Percentiles rank a stretch among this genome's conserved stretches.
phyloP scores from a whole-genome alignment of 2,329 filamentous ascomycete species.

The Sclerotinia glacialis region DNA sequence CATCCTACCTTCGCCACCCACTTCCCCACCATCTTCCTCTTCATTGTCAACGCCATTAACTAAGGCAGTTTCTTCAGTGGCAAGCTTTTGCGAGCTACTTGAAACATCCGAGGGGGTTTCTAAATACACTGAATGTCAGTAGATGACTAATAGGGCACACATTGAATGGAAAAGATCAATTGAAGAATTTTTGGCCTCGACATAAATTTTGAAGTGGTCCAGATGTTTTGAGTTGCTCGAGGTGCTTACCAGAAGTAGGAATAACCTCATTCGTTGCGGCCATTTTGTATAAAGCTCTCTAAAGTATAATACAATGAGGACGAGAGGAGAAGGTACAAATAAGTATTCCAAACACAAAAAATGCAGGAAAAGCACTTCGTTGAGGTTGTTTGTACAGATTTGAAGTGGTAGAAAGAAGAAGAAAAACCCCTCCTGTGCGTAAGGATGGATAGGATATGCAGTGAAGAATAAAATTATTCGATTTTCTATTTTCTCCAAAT shows the following conservation, averaged over 20 bases:
- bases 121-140: slow-evolving; percentile 15
- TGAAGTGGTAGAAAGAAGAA: background rate
- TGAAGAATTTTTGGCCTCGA: background rate
- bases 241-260: slow-evolving; percentile 34
- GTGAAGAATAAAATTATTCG: slow-evolving; percentile 17
- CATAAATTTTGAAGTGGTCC: background rate
- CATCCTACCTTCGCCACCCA: slow-evolving; percentile 37
- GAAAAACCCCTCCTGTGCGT: background rate
- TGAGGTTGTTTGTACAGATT: slow-evolving; percentile 17
- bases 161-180: slow-evolving; percentile 2
- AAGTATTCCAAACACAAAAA: slow-evolving; percentile 6
- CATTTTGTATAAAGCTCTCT: slow-evolving; percentile 30
- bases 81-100: slow-evolving; percentile 25
- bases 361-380: slow-evolving; percentile 4
- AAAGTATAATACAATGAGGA: slow-evolving; percentile 19
- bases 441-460: background rate
- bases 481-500: slow-evolving; percentile 13
- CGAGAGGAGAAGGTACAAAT: slow-evolving; percentile 13
- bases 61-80: slow-evolving; percentile 16
- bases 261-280: slow-evolving; percentile 35
- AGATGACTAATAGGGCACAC: slow-evolving; percentile 5
- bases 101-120: slow-evolving; percentile 27
- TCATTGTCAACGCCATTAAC: slow-evolving; percentile 30
- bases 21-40: slow-evolving; percentile 34
- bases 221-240: background rate